Base-by-base conservation (phyloP, 352 stramenopile genomes). In the Globisporangium okanoganense region DNA sequence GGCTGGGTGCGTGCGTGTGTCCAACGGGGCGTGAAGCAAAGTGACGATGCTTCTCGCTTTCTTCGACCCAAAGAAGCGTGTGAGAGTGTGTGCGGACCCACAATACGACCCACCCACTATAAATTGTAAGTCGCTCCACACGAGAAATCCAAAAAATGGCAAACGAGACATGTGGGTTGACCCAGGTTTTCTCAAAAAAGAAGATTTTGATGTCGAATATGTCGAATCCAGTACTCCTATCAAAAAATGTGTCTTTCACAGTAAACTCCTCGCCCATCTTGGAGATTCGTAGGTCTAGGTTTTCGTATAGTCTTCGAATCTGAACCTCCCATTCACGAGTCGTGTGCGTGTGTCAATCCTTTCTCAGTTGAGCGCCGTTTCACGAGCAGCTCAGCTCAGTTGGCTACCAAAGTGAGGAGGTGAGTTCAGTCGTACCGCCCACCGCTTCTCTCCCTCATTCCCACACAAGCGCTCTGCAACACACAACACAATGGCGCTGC, bases 401-500 rank as follows among this genome's bases (percentile, higher is more conserved):
- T 33, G 36, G 36, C 36, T 43, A 1, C 13, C 16, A 5, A 16
- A 44, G 38, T 18, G 29, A 33, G 18, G 14, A 41, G 35, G 22
- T 31, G 22, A 50, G 44, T 31, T 12, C 44, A 51, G 13, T 51
- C 16, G 16, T 25, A 10, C 44, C 44, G 14, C 44, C 10, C 20
- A 16, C 45, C 22, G 10, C 22, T 13, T 3, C 22, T 54, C 29
- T 22, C 31, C n/a, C 13, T 29, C 51, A 48, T 36, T 48, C 33
- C 20, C 51, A 38, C 33, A 47, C 22, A 56, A 45, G 51, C 51
- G 22, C 51, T 7, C 5, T 22, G 13, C 16, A 38, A 24, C 8
- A n/a, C 33, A 57, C 33, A 47, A 56, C 33, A 57, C 51, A 31
- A 59, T 59, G 53, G 8, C 36, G 22, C 24, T 48, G 16, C 25